Evolutionary conservation across 164 flowering plant genomes (phyloP).

Genomic region (Umbellularia californica): DNA sequence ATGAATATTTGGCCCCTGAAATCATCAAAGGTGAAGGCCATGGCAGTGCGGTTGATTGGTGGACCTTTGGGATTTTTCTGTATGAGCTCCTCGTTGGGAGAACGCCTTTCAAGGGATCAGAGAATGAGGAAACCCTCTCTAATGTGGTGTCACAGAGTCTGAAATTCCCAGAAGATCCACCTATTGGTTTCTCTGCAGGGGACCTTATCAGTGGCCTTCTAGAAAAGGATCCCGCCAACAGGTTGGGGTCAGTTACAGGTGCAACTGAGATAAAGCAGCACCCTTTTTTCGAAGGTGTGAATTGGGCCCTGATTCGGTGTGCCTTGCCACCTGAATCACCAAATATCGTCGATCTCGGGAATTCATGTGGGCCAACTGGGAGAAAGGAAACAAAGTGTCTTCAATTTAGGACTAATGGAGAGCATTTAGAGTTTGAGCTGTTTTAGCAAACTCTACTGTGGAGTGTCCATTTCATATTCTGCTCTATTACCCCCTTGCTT

Average conservation of each 20-base stretch:
- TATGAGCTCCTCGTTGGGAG: slow-evolving; percentile 74
- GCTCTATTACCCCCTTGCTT: not conserved
- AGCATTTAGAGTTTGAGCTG: slow-evolving; percentile 49
- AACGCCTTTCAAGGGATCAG: slow-evolving; percentile 79
- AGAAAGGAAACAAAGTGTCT: slow-evolving; percentile 26
- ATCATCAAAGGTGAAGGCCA: slow-evolving; percentile 83
- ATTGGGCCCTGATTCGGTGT: slow-evolving; percentile 83
- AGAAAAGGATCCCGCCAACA: slow-evolving; percentile 64
- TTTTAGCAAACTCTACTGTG: slow-evolving; percentile 30
- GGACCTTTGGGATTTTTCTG: slow-evolving; percentile 80
- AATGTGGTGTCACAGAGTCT: slow-evolving; percentile 68
- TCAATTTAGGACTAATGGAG: slow-evolving; percentile 18
- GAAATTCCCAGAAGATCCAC: slow-evolving; percentile 53
- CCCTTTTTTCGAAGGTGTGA: slow-evolving; percentile 72
- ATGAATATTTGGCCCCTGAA: slow-evolving; percentile 91
- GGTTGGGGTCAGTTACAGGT: slow-evolving; percentile 72
- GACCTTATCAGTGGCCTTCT: slow-evolving; percentile 64
- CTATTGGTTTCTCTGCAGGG: slow-evolving; percentile 57
- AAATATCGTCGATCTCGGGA: slow-evolving; percentile 28
- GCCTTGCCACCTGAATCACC: slow-evolving; percentile 72
- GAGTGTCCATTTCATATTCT: not conserved
- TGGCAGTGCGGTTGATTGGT: slow-evolving; percentile 94
- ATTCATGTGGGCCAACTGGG: slow-evolving; percentile 10
- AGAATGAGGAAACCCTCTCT: slow-evolving; percentile 63
- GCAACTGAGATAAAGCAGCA: slow-evolving; percentile 87